Conservation (phyloP, 2,329 filamentous ascomycete genomes). For the Sporothrix pseudoabietina region DNA sequence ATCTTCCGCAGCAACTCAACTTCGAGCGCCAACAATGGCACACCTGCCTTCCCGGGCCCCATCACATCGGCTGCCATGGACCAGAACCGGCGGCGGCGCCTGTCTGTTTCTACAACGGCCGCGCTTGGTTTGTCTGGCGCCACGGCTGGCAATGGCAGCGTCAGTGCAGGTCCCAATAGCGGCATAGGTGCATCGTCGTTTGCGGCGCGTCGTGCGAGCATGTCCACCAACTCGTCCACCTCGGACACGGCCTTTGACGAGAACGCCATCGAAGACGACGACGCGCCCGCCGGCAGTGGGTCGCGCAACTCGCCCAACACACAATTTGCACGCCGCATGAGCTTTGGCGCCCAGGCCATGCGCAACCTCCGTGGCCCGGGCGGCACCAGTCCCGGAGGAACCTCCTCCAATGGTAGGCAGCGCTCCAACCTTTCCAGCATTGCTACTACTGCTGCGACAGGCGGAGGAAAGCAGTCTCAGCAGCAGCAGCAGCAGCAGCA, state of each 20-base stretch:
- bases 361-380: slow-evolving; percentile 64
- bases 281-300: slow-evolving; percentile 50
- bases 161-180: slow-evolving; percentile 13
- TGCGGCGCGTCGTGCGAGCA: slow-evolving; percentile 62
- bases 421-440: slow-evolving; percentile 43
- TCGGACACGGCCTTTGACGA: slow-evolving; percentile 64
- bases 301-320: slow-evolving; percentile 65
- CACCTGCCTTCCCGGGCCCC: slow-evolving; percentile 50
- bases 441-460: slow-evolving; percentile 36
- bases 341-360: slow-evolving; percentile 82
- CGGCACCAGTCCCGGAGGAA: slow-evolving; percentile 59
- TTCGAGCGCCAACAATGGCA: slow-evolving; percentile 47
- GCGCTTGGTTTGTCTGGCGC: slow-evolving; percentile 68
- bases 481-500: slow-evolving; percentile 39
- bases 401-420: slow-evolving; percentile 59
- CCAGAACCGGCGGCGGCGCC: slow-evolving; percentile 58
- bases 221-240: slow-evolving; percentile 63
- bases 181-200: slow-evolving; percentile 47
- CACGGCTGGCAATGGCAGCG: slow-evolving; percentile 56
- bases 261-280: slow-evolving; percentile 71
- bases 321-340: slow-evolving; percentile 82
- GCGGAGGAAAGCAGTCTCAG: not conserved
- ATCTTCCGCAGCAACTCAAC: slow-evolving; percentile 62
- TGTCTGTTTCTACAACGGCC: slow-evolving; percentile 66
- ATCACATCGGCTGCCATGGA: slow-evolving; percentile 52